phyloP scores from a whole-genome alignment of 345 rosid species.

The Cochlearia excelsa region DNA sequence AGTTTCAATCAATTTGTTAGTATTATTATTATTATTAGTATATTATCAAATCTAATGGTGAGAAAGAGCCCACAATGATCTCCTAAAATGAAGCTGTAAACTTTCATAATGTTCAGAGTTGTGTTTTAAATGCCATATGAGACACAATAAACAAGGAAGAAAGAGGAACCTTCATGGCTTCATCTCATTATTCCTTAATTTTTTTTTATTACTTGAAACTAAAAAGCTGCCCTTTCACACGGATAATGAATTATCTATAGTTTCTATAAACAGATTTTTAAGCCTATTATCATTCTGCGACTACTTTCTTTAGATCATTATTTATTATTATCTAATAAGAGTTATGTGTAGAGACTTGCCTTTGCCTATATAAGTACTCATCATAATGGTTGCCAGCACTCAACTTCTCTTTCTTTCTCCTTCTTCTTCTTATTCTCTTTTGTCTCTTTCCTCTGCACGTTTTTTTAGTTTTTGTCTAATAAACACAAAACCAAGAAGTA shows the following conservation, averaged over 20 bases:
- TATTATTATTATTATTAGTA: background rate
- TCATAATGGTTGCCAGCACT: slow-evolving; percentile 46
- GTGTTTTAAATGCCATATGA: slow-evolving; percentile 37
- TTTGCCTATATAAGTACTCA: slow-evolving; percentile 48
- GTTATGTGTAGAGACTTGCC: slow-evolving; percentile 33
- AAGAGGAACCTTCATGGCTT: slow-evolving; percentile 36
- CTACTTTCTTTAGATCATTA: slow-evolving; percentile 25
- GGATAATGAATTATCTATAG: slow-evolving; percentile 17
- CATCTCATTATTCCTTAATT: slow-evolving; percentile 8
- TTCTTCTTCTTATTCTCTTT: slow-evolving; percentile 6
- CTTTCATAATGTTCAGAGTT: slow-evolving; percentile 43
- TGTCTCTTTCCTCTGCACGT: slow-evolving; percentile 43
- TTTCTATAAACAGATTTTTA: slow-evolving; percentile 20
- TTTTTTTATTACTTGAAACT: background rate
- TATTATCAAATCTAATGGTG: background rate
- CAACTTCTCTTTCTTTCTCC: slow-evolving; percentile 33
- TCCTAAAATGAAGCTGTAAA: slow-evolving; percentile 53
- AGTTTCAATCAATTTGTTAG: slow-evolving; percentile 11
- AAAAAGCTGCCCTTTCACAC: slow-evolving; percentile 33
- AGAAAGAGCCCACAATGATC: background rate
- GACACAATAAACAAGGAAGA: slow-evolving; percentile 20
- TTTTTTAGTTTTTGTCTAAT: slow-evolving; percentile 34
- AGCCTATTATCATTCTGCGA: slow-evolving; percentile 29
- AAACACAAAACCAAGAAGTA: slow-evolving; percentile 19
- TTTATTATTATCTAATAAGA: slow-evolving; percentile 21